Conservation (phyloP, 371 early-diverging fungal genomes). For the Amoeboaphelidium protococcarum region DNA sequence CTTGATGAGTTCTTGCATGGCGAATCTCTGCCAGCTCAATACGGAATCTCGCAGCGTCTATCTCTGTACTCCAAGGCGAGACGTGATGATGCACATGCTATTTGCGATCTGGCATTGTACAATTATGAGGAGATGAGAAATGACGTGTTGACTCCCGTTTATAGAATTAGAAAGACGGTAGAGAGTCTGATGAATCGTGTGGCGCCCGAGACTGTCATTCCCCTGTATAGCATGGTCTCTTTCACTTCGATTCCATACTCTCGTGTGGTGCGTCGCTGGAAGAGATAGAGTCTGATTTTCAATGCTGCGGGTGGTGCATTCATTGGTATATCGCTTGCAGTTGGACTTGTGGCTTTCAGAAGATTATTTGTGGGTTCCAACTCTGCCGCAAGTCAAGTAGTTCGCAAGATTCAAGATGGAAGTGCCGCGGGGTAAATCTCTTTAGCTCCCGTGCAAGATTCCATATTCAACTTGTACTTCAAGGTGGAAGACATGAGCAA, state of each 20-base stretch:
- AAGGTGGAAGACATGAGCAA: too few relatives aligned
- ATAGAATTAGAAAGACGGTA: constrained; percentile 40
- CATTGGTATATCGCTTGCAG: neutral
- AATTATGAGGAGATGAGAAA: constrained; percentile 86
- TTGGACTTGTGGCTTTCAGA: neutral
- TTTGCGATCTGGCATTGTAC: constrained; percentile 75
- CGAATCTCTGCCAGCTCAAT: neutral
- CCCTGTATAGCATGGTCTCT: constrained; percentile 87
- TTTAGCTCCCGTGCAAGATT: too few relatives aligned
- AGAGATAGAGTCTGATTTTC: constrained; percentile 12
- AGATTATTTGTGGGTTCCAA: neutral
- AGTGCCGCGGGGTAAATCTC: too few relatives aligned
- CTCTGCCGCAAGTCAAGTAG: too few relatives aligned
- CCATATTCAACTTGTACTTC: too few relatives aligned
- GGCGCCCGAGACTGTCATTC: constrained; percentile 44
- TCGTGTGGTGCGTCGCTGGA: constrained; percentile 28
- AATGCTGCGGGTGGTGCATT: too few relatives aligned
- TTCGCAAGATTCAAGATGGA: too few relatives aligned
- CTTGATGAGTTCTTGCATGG: constrained; percentile 35
- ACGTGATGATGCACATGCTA: constrained; percentile 57
- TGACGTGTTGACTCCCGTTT: constrained; percentile 37
- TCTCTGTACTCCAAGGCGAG: constrained; percentile 38
- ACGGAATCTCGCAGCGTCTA: neutral
- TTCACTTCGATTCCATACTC: constrained; percentile 70
- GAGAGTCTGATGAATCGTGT: constrained; percentile 40